phyloP scores from a whole-genome alignment of 352 stramenopile genomes.

The Pythium volutum region DNA sequence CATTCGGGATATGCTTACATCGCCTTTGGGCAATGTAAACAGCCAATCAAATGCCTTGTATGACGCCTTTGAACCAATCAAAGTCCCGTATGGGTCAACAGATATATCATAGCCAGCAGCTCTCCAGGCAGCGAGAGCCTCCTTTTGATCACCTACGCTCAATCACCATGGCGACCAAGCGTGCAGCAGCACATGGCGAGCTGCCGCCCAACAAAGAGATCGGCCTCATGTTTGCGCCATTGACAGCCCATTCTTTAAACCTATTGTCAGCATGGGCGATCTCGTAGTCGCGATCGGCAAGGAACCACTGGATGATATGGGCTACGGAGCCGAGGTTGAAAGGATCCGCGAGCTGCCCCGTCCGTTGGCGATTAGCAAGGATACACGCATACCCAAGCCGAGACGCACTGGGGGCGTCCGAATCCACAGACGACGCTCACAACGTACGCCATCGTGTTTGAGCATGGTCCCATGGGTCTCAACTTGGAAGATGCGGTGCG shows the following conservation, averaged over 20 bases:
- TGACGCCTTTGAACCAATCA: too few species aligned
- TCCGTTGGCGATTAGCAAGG: constrained; percentile 74
- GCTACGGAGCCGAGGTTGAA: constrained; percentile 83
- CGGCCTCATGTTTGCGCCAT: constrained; percentile 79
- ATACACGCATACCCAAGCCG: constrained; percentile 40
- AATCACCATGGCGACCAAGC: not conserved
- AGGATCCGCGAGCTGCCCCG: constrained; percentile 76
- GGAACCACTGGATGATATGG: constrained; percentile 66
- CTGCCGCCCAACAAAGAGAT: constrained; percentile 80
- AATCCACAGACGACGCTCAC: constrained; percentile 75
- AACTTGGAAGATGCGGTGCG: constrained; percentile 84
- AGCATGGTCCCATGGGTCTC: constrained; percentile 79
- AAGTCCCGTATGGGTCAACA: too few species aligned
- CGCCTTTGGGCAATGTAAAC: too few species aligned
- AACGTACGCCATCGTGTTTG: constrained; percentile 82
- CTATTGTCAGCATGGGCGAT: constrained; percentile 73
- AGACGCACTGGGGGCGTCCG: constrained; percentile 72
- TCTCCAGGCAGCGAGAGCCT: too few species aligned
- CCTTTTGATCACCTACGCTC: too few species aligned
- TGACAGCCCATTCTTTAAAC: constrained; percentile 72
- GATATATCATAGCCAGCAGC: too few species aligned
- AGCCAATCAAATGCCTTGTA: too few species aligned
- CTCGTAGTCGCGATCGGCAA: constrained; percentile 80
- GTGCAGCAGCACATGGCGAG: constrained; percentile 6
- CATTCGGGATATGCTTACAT: too few species aligned